Conservation (phyloP, 129 eudicot species). For the Tagetes patula region DNA sequence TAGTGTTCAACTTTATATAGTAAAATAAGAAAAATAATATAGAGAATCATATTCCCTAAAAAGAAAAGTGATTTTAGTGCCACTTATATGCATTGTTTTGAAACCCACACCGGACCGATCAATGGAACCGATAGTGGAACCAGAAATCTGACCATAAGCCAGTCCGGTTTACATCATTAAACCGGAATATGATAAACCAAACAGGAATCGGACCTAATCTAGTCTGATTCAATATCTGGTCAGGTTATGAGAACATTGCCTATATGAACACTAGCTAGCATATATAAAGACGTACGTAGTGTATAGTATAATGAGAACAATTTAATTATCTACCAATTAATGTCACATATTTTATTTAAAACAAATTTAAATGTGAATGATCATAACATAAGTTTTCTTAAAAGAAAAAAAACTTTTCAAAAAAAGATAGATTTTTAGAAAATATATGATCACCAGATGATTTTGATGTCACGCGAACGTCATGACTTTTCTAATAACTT, state of each 20-base stretch:
- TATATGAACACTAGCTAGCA: not conserved
- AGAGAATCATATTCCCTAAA: not conserved
- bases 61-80: constrained; percentile 13
- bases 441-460: not conserved
- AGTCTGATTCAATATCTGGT: too few species aligned
- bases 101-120: too few species aligned
- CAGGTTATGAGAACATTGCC: too few species aligned
- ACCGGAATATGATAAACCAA: too few species aligned
- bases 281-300: not conserved
- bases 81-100: not conserved
- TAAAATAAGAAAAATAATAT: not conserved
- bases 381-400: not conserved
- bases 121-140: too few species aligned
- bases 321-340: too few species aligned
- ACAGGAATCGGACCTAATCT: too few species aligned
- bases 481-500: not conserved
- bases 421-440: not conserved
- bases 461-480: constrained; percentile 17
- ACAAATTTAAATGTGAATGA: not conserved
- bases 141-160: too few species aligned
- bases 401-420: not conserved
- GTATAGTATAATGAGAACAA: not conserved
- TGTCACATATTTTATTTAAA: too few species aligned
- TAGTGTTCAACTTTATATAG: constrained; percentile 11
- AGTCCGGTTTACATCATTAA: too few species aligned